Base-by-base conservation (phyloP, 2,329 filamentous ascomycete species). In the Fusarium setosum region DNA sequence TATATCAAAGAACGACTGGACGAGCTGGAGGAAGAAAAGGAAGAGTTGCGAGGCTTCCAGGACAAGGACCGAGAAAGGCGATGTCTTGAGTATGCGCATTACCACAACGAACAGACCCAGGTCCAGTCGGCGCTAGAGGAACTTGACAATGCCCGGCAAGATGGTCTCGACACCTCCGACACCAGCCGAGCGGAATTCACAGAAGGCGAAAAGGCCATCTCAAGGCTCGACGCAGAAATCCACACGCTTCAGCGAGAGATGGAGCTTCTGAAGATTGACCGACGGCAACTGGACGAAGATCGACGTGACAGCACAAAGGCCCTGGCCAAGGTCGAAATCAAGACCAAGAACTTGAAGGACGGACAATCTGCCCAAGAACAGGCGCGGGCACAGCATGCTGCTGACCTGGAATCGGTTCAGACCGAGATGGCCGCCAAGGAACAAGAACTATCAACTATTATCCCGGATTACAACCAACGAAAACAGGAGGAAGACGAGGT, bases 21-120 rank as follows among this genome's bases (percentile, higher is more conserved):
- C 35, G 96, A 99, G 77, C 84, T 99, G 0, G 96, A 99, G 77
- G 94, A 97, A 75, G 96, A 99, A 78, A 98, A 98, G 77, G 94
- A 97, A 73, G 96, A 99, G 77, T 84, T 99, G 35, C 89, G 94
- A 42, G 94, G 90, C 8, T 99, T 94, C 75, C 96, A 98, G 77
- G 94, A 97, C 61, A 97, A 96, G 76, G 96, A 99, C 72, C 90
- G 92, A 58, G 94, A 99, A 77, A 89, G 94, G 59, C 86, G 94
- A 67, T 97, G 94, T 75, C 84, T 99, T 42, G 93, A 98, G 77
- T 98, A 98, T 75, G 96, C 94, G 1, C 94, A 97, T 72, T 94
- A 97, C 78, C 90, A 96, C 69, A 90, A 93, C 63, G 93, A 97
- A 73, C 94, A 98, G 75, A 86, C 90, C 17, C 90, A 92, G 20